These are phyloP conservation scores for Triticum monococcum DNA, from an alignment of 176 grass and related monocot genomes.

Conservation along the genomic window DNA sequence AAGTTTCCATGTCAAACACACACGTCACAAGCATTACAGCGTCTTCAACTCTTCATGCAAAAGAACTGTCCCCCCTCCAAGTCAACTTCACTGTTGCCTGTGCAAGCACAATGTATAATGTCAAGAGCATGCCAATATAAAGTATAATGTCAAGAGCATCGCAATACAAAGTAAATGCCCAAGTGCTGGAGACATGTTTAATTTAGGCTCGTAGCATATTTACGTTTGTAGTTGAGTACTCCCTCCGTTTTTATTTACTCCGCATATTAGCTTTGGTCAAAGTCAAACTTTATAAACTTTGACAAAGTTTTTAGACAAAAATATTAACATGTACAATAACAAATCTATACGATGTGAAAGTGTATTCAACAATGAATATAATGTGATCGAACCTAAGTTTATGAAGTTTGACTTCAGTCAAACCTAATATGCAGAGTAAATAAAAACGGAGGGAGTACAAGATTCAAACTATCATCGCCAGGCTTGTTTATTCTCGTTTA, in stretches of 20 bases:
- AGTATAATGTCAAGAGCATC: background rate
- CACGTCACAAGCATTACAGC: background rate
- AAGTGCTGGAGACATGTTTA: background rate
- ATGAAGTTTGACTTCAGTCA: no score
- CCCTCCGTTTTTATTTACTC: no score
- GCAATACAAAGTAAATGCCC: background rate
- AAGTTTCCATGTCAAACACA: background rate
- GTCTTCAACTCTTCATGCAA: background rate
- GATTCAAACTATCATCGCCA: background rate
- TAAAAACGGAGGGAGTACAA: background rate
- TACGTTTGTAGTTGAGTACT: background rate
- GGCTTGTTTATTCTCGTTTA: background rate
- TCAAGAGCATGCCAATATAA: background rate
- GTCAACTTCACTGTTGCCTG: conserved; percentile 28
- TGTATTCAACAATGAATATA: no score
- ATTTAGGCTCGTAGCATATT: background rate
- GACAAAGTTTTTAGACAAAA: no score
- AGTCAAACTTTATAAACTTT: no score
- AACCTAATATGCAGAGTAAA: no score
- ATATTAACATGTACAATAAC: no score
- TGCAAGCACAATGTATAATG: background rate
- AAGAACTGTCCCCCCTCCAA: background rate
- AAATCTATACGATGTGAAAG: no score
- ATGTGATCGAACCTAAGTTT: no score
- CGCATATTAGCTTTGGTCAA: no score